Base-by-base conservation (phyloP, 441 rosid species). In the Populus hybrid region DNA sequence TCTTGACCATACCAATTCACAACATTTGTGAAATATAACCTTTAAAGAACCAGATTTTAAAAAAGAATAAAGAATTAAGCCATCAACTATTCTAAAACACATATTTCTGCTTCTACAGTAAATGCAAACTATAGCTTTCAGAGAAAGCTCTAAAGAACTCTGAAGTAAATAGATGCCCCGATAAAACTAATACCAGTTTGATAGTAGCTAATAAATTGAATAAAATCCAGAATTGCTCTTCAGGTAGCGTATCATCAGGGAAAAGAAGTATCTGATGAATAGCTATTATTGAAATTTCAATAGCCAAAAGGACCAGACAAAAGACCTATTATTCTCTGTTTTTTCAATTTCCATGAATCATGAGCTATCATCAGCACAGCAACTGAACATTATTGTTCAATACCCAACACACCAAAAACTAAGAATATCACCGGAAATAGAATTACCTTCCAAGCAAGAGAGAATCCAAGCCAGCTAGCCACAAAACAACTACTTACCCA, bases 361-460 rank as follows among this genome's bases (percentile, higher is more conserved):
- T 46, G 18, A 46, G 57, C 19, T 14, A 14, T 46, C 57, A 46
- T 46, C 57, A 4, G 3, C 57, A 46, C 57, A 14, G 18, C 18
- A 46, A 4, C 18, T 46, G 2, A 14, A 46, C 18, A 46, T 12
- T 46, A 11, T 12, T 11, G 57, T 12, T 46, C 57, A 14, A 12
- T 46, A 14, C 57, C 18, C 57, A 46, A 12, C 57, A 46, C 21
- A 28, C 23, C 2, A 32, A 18, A 46, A 72, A 46, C 18, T 34
- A 61, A 42, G 2, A 42, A 69, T 0, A 16, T 32, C 26, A 4
- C 38, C 9, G 8, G 9, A 64, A 23, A 72, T 26, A 26, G 23
- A 24, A 61, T 73, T 72, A 91, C 91, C 90, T 91, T 91, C 93
- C 91, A 88, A 79, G 90, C 84, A 66, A 88, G 83, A 67, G 88